Evolutionary conservation across 495 filamentous ascomycete genomes (phyloP).

Genomic region (Penicillium simplicissimum): DNA sequence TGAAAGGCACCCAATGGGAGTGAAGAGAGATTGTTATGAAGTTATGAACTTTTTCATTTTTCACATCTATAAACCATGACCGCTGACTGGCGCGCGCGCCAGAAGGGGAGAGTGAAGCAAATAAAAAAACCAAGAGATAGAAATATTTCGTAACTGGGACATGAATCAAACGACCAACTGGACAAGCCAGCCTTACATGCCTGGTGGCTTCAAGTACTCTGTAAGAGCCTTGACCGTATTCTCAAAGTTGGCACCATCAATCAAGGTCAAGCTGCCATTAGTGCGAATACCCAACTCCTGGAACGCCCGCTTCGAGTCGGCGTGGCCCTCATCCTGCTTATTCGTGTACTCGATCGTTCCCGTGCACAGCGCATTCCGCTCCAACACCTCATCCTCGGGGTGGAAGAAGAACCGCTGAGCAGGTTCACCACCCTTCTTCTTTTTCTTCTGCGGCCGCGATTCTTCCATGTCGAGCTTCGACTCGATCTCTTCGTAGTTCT

Average conservation of each 20-base stretch:
- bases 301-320: slow-evolving; percentile 91
- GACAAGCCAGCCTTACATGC: not conserved
- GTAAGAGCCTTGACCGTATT: slow-evolving; percentile 66
- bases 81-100: not conserved
- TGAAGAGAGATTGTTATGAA: slow-evolving; percentile 32
- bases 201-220: slow-evolving; percentile 56
- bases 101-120: not conserved
- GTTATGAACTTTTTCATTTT: slow-evolving; percentile 25
- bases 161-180: slow-evolving; percentile 23
- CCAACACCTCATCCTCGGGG: slow-evolving; percentile 90
- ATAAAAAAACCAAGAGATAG: slow-evolving; percentile 16
- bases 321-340: slow-evolving; percentile 70
- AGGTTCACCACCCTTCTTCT: slow-evolving; percentile 58
- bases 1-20: slow-evolving; percentile 69
- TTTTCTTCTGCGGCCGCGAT: slow-evolving; percentile 71
- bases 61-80: slow-evolving; percentile 16
- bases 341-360: slow-evolving; percentile 76
- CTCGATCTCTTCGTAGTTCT: slow-evolving; percentile 84
- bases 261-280: slow-evolving; percentile 74
- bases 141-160: slow-evolving; percentile 33
- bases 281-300: slow-evolving; percentile 89
- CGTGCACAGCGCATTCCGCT: slow-evolving; percentile 65
- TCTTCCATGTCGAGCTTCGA: slow-evolving; percentile 75
- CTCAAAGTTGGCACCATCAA: slow-evolving; percentile 69
- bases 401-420: slow-evolving; percentile 82